Evolutionary conservation across 1,284 basidiomycete species (phyloP).

Genomic region (Malassezia brasiliensis): DNA sequence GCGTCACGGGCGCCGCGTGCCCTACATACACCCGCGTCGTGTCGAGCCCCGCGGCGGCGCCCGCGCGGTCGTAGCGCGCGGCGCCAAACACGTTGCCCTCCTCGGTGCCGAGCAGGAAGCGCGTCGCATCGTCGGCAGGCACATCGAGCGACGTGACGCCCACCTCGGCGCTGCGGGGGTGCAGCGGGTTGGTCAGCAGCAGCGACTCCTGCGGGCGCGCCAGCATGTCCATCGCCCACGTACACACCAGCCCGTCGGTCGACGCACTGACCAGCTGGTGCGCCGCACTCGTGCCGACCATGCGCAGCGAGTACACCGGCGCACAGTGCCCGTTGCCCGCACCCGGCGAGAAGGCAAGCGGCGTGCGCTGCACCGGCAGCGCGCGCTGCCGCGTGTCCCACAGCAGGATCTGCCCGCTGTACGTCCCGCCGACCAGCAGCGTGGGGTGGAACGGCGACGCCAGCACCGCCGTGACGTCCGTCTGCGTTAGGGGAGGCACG

Average conservation of each 20-base stretch:
- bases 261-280: slow-evolving; percentile 91
- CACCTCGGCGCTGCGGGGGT: slow-evolving; percentile 63
- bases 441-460: slow-evolving; percentile 98
- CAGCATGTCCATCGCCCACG: slow-evolving; percentile 97
- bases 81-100: slow-evolving; percentile 94
- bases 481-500: slow-evolving; percentile 53
- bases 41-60: slow-evolving; percentile 87
- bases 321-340: slow-evolving; percentile 86
- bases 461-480: slow-evolving; percentile 86
- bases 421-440: slow-evolving; percentile 90
- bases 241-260: slow-evolving; percentile 91
- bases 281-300: slow-evolving; percentile 95
- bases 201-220: slow-evolving; percentile 62
- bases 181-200: slow-evolving; percentile 25
- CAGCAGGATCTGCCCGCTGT: slow-evolving; percentile 91
- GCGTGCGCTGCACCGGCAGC: slow-evolving; percentile 88
- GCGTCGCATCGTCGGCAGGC: slow-evolving; percentile 85
- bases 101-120: slow-evolving; percentile 92
- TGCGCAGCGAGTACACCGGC: slow-evolving; percentile 91
- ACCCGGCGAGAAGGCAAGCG: slow-evolving; percentile 52
- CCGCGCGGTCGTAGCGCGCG: slow-evolving; percentile 88
- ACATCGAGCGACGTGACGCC: slow-evolving; percentile 85
- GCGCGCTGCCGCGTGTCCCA: slow-evolving; percentile 94
- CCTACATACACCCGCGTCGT: slow-evolving; percentile 80
- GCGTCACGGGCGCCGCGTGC: slow-evolving; percentile 85